Evolutionary conservation across 1,284 basidiomycete species (phyloP).

Genomic region (Exsudoporus floridanus): DNA sequence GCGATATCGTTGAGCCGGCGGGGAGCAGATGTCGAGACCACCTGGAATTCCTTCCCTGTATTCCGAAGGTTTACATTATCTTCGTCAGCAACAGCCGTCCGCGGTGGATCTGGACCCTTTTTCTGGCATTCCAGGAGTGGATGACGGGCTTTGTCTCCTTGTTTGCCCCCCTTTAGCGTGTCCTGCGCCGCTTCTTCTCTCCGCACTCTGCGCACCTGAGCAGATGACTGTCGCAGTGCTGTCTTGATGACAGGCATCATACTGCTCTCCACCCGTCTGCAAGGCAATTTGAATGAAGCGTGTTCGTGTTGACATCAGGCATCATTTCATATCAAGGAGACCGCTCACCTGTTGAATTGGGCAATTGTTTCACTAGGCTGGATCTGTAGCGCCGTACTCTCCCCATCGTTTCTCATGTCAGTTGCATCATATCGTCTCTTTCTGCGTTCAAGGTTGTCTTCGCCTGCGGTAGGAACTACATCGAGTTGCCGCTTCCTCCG

Average conservation of each 20-base stretch:
- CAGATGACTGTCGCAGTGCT: slow-evolving; percentile 59
- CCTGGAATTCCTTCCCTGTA: slow-evolving; percentile 54
- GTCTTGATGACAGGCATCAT: slow-evolving; percentile 62
- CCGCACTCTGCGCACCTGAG: slow-evolving; percentile 46
- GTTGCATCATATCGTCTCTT: slow-evolving; percentile 33
- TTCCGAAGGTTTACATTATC: slow-evolving; percentile 30
- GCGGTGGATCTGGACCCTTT: slow-evolving; percentile 18
- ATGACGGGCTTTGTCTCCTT: slow-evolving; percentile 20
- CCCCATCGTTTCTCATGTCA: slow-evolving; percentile 23
- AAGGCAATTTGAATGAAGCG: slow-evolving; percentile 1
- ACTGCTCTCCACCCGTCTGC: slow-evolving; percentile 67
- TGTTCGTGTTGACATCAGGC: slow-evolving; percentile 8
- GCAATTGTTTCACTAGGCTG: slow-evolving; percentile 66
- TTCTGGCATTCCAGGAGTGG: slow-evolving; percentile 12
- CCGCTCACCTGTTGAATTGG: slow-evolving; percentile 68
- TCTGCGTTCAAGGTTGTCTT: slow-evolving; percentile 37
- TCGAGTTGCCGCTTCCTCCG: slow-evolving; percentile 46
- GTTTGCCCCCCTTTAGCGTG: slow-evolving; percentile 15
- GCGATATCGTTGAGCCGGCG: slow-evolving; percentile 69
- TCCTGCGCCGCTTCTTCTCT: slow-evolving; percentile 41
- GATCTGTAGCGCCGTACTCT: slow-evolving; percentile 44
- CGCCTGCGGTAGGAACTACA: slow-evolving; percentile 33
- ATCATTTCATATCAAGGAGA: slow-evolving; percentile 4
- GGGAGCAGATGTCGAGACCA: slow-evolving; percentile 53
- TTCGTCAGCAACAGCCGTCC: slow-evolving; percentile 5